Base-by-base conservation (phyloP, 108 stramenopile genomes). In the Nannochloropsis salina region DNA sequence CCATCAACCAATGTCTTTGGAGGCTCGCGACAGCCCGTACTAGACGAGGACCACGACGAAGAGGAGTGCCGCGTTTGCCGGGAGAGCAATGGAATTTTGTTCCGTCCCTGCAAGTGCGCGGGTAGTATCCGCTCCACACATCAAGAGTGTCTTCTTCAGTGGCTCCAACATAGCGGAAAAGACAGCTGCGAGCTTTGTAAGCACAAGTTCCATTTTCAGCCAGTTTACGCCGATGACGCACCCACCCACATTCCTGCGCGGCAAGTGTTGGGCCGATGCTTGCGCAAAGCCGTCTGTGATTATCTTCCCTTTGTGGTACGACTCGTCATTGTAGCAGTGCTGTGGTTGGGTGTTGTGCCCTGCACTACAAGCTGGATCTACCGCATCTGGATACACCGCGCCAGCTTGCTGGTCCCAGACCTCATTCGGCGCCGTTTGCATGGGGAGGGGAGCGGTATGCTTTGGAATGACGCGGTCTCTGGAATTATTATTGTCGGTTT, bases 311-410 rank as follows among this genome's bases (percentile, higher is more conserved):
- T 94, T 41, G 89, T 86, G 47, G 47, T 93, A 11, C 92, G 95
- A 4, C 89, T 94, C 9, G 9, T 88, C 8, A 83, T 95, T 42
- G 93, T 93, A 44, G 90, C 90, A 43, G 83, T 83, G 43, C 83
- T 96, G 41, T 97, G 97, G 97, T 88, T 97, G 6, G 45, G 93
- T 2, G 91, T 96, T 9, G 90, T 94, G 51, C 97, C 97, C 0
- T 82, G 95, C 11, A 84, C 90, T 12, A 96, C 97, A 42, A 90
- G 95, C 31, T 95, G 93, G 89, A 87, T 96, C 44, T 97, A 97
- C 88, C 94, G 94, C 21, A 92, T 92, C 8, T 97, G 95, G 96
- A 94, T 96, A 89, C 90, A 94, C 80, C 90, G 94, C 20, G 92
- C 95, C 43, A 84, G 88, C 12, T 84, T 89, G 42, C 47, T 90